Conservation (phyloP, 1,284 basidiomycete genomes). For the Melampsora occidentalis region DNA sequence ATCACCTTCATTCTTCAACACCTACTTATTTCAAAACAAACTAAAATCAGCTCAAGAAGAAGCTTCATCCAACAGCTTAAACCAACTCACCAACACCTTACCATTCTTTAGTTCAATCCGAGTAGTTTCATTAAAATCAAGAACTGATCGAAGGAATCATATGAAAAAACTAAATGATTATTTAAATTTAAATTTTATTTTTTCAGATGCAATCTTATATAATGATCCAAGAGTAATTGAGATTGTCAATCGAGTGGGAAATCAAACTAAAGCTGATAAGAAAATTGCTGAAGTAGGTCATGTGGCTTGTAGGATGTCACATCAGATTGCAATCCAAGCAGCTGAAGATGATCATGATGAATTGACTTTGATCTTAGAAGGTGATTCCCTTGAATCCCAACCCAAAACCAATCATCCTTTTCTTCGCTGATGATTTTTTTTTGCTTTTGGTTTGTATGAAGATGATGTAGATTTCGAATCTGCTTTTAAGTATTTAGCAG, state of each 20-base stretch:
- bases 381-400: neutral
- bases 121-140: conserved; percentile 31
- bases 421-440: neutral
- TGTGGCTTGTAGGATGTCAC: conserved; percentile 39
- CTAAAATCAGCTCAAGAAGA: too few relatives aligned
- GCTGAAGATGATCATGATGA: conserved; percentile 34
- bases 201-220: conserved; percentile 33
- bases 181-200: conserved; percentile 18
- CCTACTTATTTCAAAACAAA: too few relatives aligned
- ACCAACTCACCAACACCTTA: neutral
- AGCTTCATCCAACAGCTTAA: too few relatives aligned
- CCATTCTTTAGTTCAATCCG: conserved; percentile 31
- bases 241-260: conserved; percentile 33
- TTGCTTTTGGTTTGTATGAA: neutral
- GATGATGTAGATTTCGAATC: conserved; percentile 43
- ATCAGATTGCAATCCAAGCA: conserved; percentile 33
- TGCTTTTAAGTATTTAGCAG: conserved; percentile 35
- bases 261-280: conserved; percentile 40
- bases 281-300: conserved; percentile 35
- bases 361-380: conserved; percentile 37
- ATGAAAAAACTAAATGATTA: conserved; percentile 19
- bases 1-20: too few relatives aligned
- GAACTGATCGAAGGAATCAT: conserved; percentile 26
- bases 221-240: conserved; percentile 26
- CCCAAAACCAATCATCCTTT: neutral